These are phyloP conservation scores for Agapanthus africanus DNA, from an alignment of 106 monocot species.

Conservation along the genomic window DNA sequence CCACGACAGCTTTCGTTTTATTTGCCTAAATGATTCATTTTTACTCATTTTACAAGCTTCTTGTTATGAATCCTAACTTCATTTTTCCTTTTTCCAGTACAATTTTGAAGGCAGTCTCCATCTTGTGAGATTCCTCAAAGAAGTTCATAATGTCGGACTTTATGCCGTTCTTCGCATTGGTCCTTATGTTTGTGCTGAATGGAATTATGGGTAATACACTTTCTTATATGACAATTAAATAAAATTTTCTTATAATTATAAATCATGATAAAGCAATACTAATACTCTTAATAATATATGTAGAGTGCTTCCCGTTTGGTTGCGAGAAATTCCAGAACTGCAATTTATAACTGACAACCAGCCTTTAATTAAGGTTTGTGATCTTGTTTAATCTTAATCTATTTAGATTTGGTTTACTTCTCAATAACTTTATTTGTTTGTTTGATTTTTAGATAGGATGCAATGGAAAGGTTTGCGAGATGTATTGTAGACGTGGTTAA, in stretches of 20 bases:
- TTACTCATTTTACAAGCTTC: no score
- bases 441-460: constrained; percentile 16
- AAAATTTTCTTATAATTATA: no score
- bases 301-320: constrained; percentile 46
- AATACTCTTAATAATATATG: background rate
- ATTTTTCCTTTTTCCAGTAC: no score
- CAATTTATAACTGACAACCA: constrained; percentile 25
- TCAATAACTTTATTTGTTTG: background rate
- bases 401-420: background rate
- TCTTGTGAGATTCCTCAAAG: no score
- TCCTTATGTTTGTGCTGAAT: constrained; percentile 55
- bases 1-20: constrained; percentile 3
- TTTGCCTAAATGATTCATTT: no score
- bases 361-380: constrained; percentile 35
- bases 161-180: constrained; percentile 46
- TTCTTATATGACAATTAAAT: background rate
- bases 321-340: constrained; percentile 27
- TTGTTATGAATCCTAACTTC: background rate
- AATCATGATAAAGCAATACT: background rate
- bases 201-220: constrained; percentile 38
- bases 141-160: no score
- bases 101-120: no score
- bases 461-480: constrained; percentile 42
- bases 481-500: constrained; percentile 42
- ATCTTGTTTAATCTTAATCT: no score